Evolutionary conservation across 257 asterid genomes (phyloP), one percentile per base, ranked within the genome.

Genomic region (Gynochthodes officinalis): DNA sequence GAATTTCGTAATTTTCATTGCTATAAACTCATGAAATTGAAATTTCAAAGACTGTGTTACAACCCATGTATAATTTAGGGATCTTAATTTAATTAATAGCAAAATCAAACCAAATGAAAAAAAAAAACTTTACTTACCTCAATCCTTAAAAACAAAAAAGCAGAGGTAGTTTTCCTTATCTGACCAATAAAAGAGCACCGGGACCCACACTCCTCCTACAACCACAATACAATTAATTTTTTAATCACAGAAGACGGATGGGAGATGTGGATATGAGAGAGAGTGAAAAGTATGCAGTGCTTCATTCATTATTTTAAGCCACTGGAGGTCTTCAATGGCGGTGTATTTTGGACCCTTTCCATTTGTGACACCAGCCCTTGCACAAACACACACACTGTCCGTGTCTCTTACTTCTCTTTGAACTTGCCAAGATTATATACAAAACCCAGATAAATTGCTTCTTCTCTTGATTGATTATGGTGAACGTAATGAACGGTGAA

Each of bases 401-500:
- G 14, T 2, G 53, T 27, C 58, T 12, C 54, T 27, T 0, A 39
- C 35, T 5, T 4, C 57, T 46, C 25, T 48, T 37, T 27, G 7
- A 49, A 42, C 55, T 50, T 33, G 55, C 28, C 48, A 28, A 25
- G 52, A 27, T 58, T 52, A 7, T 27, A 25, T 30, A 3, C 49
- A 18, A 54, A 23, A n/a, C n/a, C n/a, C n/a, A n/a, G n/a, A n/a
- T n/a, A n/a, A n/a, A n/a, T n/a, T n/a, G n/a, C n/a, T n/a, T n/a
- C n/a, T n/a, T n/a, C n/a, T n/a, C n/a, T n/a, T 27, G 15, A 16
- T 61, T 57, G 79, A 35, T 37, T 44, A 76, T 77, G 76, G 76
- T 73, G 21, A 73, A 76, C 55, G 76, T 73, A 13, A 73, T 77
- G 79, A 59, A 70, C 78, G 84, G 79, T 72, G 90, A 81, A 3